Base-by-base conservation (phyloP, 176 grass and related monocot genomes). In the Oropetium thomaeum region DNA sequence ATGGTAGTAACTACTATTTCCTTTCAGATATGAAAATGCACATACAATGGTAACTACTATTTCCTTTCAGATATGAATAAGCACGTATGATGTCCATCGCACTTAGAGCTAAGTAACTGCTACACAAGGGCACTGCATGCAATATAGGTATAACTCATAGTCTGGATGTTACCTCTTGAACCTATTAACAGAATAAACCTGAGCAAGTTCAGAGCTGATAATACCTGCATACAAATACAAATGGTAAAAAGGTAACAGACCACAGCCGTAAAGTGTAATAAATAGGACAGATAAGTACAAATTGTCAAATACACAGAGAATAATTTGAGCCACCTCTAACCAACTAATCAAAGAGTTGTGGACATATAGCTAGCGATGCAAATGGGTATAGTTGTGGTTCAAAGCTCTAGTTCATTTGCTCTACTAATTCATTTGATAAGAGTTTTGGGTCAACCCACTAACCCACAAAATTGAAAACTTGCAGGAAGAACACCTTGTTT, bases 171-270 rank as follows among this genome's bases (percentile, higher is more conserved):
- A 97, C 90, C 85, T 83, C 71, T 87, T 22, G 90, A 97, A 81
- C 93, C 90, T 73, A 72, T 91, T 87, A 97, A 74, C 62, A 93
- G 71, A 75, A 91, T 75, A 66, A 97, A 91, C 16, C 90, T 84
- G 54, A 93, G 81, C 83, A 93, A 89, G 80, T 97, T 97, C 16
- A 97, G 88, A 61, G 88, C 87, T 67, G 94, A 89, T 68, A 97
- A 88, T 30, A 93, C 81, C 94, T 97, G 85, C 49, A 57, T 26
- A 54, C 82, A 74, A 38, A 90, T 45, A 78, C 45, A 74, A 38
- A 80, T 8, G 25, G 23, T 22, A 44, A 35, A 47, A 38, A 26
- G 32, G 31, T 30, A 52, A 22, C 20, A 52, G 22, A 52, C 20
- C 49, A 52, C 49, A 52, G 53, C 53, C 2, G 10, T 3, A 13